phyloP scores from a whole-genome alignment of 805 yeast genomes.

The Pichia nakasei region DNA sequence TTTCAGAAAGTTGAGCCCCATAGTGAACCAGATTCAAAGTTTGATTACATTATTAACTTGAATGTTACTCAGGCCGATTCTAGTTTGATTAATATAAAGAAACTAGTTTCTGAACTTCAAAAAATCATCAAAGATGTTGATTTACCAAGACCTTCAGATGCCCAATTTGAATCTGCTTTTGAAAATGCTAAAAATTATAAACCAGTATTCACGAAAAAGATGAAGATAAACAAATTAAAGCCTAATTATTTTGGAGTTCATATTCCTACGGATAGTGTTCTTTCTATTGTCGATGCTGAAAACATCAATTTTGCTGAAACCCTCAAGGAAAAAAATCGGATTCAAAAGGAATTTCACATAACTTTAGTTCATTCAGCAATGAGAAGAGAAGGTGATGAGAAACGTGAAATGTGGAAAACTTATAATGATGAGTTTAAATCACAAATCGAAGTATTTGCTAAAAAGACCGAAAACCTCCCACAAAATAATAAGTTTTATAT shows the following conservation, averaged over 20 bases:
- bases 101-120: conserved; percentile 32
- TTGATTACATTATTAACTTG: conserved; percentile 59
- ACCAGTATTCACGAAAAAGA: conserved; percentile 39
- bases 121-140: conserved; percentile 36
- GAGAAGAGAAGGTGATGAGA: conserved; percentile 10
- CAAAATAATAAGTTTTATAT: conserved; percentile 7
- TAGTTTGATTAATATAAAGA: conserved; percentile 40
- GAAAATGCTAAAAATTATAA: conserved; percentile 42
- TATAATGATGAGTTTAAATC: conserved; percentile 4
- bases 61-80: conserved; percentile 34
- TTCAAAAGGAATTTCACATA: conserved; percentile 55
- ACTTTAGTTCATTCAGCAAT: conserved; percentile 46
- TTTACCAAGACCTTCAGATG: conserved; percentile 31
- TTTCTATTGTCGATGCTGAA: not conserved
- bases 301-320: conserved; percentile 1
- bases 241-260: conserved; percentile 41
- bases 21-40: conserved; percentile 51
- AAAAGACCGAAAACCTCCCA: conserved; percentile 3
- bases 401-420: conserved; percentile 14
- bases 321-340: conserved; percentile 26
- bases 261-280: conserved; percentile 16
- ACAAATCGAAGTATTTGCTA: not conserved
- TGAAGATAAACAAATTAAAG: conserved; percentile 12
- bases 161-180: conserved; percentile 39
- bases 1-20: conserved; percentile 49